Conservation (phyloP, 305 asterid genomes). For the Fraxinus nigra region DNA sequence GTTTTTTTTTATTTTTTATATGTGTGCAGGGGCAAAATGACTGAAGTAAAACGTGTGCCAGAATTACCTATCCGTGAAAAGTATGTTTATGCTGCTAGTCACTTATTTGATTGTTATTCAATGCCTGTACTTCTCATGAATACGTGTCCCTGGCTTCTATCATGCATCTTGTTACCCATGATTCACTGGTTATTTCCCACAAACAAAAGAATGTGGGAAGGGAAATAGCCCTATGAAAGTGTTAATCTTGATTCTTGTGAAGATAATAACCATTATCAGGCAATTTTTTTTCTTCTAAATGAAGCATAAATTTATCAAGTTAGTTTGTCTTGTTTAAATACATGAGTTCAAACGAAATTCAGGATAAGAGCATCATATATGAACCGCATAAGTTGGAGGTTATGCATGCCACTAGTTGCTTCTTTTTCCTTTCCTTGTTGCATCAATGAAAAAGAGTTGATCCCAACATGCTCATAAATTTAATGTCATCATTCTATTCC, state of each 20-base stretch:
- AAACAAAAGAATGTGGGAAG: background rate
- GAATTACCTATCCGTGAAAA: constrained; percentile 65
- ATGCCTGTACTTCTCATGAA: background rate
- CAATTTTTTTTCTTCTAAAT: background rate
- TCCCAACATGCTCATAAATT: background rate
- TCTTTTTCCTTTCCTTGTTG: background rate
- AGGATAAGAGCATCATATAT: background rate
- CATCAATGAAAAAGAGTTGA: background rate
- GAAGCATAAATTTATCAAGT: background rate
- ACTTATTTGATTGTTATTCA: constrained; percentile 2
- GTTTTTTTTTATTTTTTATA: constrained; percentile 8
- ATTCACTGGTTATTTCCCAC: background rate
- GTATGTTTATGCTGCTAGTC: constrained; percentile 46
- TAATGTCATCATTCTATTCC: background rate
- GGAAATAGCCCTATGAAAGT: background rate
- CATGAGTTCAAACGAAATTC: background rate
- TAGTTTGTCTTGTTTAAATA: background rate
- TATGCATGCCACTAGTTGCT: background rate
- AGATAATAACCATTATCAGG: background rate
- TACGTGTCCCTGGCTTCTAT: background rate
- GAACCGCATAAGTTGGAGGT: background rate
- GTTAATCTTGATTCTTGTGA: background rate
- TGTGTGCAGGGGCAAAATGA: constrained; percentile 56
- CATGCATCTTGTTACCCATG: background rate
- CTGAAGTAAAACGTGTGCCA: constrained; percentile 54